Base-by-base conservation (phyloP, 768 basidiomycete species). In the Neoboletus brunneissimus region DNA sequence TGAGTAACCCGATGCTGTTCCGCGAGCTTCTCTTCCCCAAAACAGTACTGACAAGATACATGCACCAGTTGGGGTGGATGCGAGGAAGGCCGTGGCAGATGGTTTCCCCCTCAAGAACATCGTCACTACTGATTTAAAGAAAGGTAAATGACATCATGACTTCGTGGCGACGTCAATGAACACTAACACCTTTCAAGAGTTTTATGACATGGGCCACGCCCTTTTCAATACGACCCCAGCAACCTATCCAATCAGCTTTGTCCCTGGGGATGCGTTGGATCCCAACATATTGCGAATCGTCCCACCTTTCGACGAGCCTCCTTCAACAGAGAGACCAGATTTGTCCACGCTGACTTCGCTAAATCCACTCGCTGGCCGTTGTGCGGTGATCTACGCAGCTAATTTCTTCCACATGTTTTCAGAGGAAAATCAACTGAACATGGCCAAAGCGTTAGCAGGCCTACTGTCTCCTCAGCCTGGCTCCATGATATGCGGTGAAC, bases 181-280 rank as follows among this genome's bases (percentile, higher is more conserved):
- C 1, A 4, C 15, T 54, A 9, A 32, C 27, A 4, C 25, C 22
- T 20, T 37, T 41, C 20, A 43, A 86, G 86, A 69, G 4, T 87
- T 82, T 56, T 82, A 81, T 79, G 73, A 80, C 2, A 67, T 80
- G 7, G 85, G 85, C 1, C 85, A 88, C 55, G 76, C 79, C 31
- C 73, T 89, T 18, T 89, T 87, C 74, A 79, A 68, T 41, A 77
- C 81, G 2, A 82, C 79, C 0, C 76, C 79, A 0, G 75, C 75
- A 41, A 73, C 78, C 0, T 87, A 83, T 63, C 81, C 83, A 0
- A 34, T 16, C 77, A 66, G 68, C 0, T 86, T 88, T 64, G 54
- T 88, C 25, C 62, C 75, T 3, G 87, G 86, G 31, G 31, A 32
- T 32, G 31, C 31, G 31, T 32, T 32, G 1, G 31, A 32, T 12